Base-by-base conservation (phyloP, 495 filamentous ascomycete species). In the Monascus purpureus region DNA sequence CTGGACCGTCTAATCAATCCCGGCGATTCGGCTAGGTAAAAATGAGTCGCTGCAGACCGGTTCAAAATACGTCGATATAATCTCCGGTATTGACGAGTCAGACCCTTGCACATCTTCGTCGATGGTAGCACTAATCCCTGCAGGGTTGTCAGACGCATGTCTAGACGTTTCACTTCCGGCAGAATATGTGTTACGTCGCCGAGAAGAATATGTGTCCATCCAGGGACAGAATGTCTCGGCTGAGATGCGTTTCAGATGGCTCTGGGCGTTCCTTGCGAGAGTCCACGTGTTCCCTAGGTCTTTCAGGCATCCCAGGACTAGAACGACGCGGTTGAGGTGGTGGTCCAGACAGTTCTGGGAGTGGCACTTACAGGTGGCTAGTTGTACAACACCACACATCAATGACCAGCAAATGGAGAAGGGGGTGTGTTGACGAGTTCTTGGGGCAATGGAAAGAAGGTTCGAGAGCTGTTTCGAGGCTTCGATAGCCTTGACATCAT, bases 381-480 rank as follows among this genome's bases (percentile, higher is more conserved):
- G 13, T 15, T 35, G 32, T 2, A 35, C 32, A 8, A 35, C 17
- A 5, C 32, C 32, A 18, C 24, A 35, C 3, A 35, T 11, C 24
- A 35, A 14, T n/a, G 28, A 18, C 7, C 13, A 6, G 17, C 14
- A 27, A 16, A 35, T 24, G 3, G 13, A 11, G 8, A 35, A 28
- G 23, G 32, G 32, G 14, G 26, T 40, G 25, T 14, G 18, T 15
- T 23, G 8, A n/a, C 36, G 37, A n/a, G 26, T 25, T 6, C 6
- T 19, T 3, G 31, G 25, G n/a, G 23, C 13, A 4, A 40, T 14
- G 14, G 32, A 35, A 16, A 35, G n/a, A 13, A 40, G 30, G 30
- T 40, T 23, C 5, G 37, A 40, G 2, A 40, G 33, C 22, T 40
- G 33, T 18, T 42, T 42, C 15, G 39, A 38, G 19, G 39, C 39